Evolutionary conservation across 2,329 filamentous ascomycete genomes (phyloP).

Genomic region (Aspergillus arachidicola): DNA sequence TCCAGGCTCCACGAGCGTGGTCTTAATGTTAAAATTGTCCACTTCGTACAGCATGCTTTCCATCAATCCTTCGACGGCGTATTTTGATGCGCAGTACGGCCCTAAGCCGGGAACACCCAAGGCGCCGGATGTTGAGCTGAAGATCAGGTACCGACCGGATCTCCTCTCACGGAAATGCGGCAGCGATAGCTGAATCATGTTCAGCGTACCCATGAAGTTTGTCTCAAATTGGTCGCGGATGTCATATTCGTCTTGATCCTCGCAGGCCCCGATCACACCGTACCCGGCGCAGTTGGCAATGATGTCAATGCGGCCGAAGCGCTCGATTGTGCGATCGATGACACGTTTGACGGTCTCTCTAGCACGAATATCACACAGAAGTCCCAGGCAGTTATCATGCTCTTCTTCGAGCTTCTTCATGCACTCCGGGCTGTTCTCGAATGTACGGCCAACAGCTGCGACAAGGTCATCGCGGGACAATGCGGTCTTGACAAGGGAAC

Average conservation of each 20-base stretch:
- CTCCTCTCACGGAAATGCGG: conserved; percentile 81
- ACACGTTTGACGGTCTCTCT: conserved; percentile 74
- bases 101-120: conserved; percentile 92
- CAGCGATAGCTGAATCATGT: conserved; percentile 86
- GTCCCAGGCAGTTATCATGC: conserved; percentile 63
- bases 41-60: conserved; percentile 97
- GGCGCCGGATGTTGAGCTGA: conserved; percentile 88
- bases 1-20: conserved; percentile 88
- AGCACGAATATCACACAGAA: conserved; percentile 88
- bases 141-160: conserved; percentile 84
- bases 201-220: conserved; percentile 92
- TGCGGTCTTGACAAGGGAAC: conserved; percentile 81
- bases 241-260: conserved; percentile 95
- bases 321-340: conserved; percentile 68
- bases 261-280: conserved; percentile 91
- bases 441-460: conserved; percentile 79
- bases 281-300: conserved; percentile 94
- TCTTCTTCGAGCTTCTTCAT: conserved; percentile 73
- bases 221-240: conserved; percentile 96
- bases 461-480: conserved; percentile 81
- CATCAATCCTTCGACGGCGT: conserved; percentile 91
- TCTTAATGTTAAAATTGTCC: conserved; percentile 88
- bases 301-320: conserved; percentile 82
- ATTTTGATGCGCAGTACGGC: conserved; percentile 95
- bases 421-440: conserved; percentile 71